Evolutionary conservation across 75 land plant species (phyloP), one percentile per base, ranked within the genome.

Genomic region (Cunninghamia lanceolata): DNA sequence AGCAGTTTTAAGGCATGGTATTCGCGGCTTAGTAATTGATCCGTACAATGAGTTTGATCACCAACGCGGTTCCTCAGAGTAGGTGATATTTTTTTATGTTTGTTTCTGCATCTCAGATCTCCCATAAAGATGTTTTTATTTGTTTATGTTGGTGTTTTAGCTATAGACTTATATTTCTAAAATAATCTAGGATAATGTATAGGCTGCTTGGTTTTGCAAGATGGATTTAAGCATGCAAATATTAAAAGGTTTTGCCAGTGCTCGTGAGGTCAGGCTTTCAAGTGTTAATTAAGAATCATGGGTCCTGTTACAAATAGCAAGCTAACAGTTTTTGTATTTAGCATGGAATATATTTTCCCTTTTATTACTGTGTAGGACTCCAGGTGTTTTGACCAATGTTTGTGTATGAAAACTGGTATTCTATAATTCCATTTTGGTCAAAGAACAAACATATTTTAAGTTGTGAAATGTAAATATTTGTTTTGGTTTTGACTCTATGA

Each of bases 21-120:
- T 96, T 40, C 94, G 93, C 76, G 99, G 99, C 32, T 93, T 98
- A 50, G 97, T 98, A 16, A 93, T 98, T 87, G 99, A 98, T 91
- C 99, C 99, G 28, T 98, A 98, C 88, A 98, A 98, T 86, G 99
- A 98, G 85, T 93, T 98, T 32, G 99, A 98, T 90, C 99, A 98
- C 88, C 99, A 95, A 88, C 96, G 99, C 19, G 89, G 91, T 76
- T 10, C 88, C 28, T 92, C 84, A 85, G 93, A 92, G 99, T 96
- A 38, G 91, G 93, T 85, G 68, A 25, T 19, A 40, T 80, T 6
- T 84, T 0, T 34, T 34, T 53, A 53, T 40, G 52, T 50, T 50
- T 50, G 52, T 47, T 28, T 28, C 40, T 36, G 66, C 53, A 17
- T 53, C 11, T 19, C 34, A 56, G 53, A 45, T 76, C 36, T 76